phyloP scores from a whole-genome alignment of 2,329 filamentous ascomycete genomes.

The Verticillium longisporum region DNA sequence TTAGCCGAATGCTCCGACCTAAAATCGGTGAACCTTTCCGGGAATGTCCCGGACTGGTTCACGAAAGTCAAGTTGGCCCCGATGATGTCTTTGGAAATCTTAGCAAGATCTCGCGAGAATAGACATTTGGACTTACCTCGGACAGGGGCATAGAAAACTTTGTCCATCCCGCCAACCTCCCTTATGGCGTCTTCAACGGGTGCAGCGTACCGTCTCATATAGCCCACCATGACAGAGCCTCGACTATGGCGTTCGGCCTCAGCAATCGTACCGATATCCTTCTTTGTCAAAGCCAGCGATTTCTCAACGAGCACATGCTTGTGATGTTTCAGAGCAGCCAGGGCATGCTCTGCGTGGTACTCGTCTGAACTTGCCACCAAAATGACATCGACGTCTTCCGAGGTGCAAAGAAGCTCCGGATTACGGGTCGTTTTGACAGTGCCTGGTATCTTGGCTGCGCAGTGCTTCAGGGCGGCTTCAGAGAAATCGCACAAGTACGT shows the following conservation, averaged over 20 bases:
- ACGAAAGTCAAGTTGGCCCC: slow-evolving; percentile 12
- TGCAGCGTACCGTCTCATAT: slow-evolving; percentile 49
- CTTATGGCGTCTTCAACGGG: slow-evolving; percentile 36
- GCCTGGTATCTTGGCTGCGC: slow-evolving; percentile 17
- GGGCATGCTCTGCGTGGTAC: slow-evolving; percentile 38
- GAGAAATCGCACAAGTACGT: slow-evolving; percentile 3
- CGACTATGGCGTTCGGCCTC: slow-evolving; percentile 32
- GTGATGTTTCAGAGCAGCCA: slow-evolving; percentile 37
- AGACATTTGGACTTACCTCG: slow-evolving; percentile 6
- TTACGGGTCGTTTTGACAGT: slow-evolving; percentile 22
- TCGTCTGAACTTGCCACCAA: slow-evolving; percentile 44
- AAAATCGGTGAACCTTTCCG: slow-evolving; percentile 22
- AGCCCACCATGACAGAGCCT: slow-evolving; percentile 45
- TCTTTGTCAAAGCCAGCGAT: slow-evolving; percentile 40
- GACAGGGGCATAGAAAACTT: slow-evolving; percentile 44
- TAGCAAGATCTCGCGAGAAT: background rate
- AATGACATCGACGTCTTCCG: slow-evolving; percentile 37
- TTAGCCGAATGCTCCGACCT: slow-evolving; percentile 7
- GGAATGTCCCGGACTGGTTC: slow-evolving; percentile 13
- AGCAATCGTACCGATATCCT: slow-evolving; percentile 33
- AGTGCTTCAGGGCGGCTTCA: background rate
- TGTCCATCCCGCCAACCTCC: slow-evolving; percentile 37
- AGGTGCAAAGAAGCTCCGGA: slow-evolving; percentile 26
- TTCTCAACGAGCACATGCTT: slow-evolving; percentile 53
- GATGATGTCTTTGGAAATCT: slow-evolving; percentile 10